phyloP scores from a whole-genome alignment of 2,329 filamentous ascomycete species.

The Scopulariopsis brevicaulis region DNA sequence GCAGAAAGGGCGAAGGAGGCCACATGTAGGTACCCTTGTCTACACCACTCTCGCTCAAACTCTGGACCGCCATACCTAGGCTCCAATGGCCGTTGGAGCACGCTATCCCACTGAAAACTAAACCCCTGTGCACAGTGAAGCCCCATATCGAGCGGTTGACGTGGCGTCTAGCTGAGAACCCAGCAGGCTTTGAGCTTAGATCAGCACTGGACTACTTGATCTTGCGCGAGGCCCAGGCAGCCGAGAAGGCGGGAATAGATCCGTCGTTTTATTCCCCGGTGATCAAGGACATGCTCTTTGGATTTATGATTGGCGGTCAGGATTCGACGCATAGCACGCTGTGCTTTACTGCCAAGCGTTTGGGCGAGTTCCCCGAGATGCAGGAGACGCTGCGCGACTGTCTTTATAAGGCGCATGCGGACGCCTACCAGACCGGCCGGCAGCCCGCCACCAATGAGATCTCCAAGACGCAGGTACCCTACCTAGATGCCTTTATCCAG shows the following conservation, averaged over 20 bases:
- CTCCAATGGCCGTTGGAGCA: background rate
- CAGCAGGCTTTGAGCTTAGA: background rate
- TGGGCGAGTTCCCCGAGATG: constrained; percentile 11
- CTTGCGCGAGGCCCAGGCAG: constrained; percentile 15
- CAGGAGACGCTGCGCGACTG: constrained; percentile 15
- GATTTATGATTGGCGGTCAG: constrained; percentile 14
- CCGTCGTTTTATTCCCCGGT: constrained; percentile 16
- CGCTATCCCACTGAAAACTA: background rate
- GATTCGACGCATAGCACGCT: constrained; percentile 12
- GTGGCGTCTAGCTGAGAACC: background rate
- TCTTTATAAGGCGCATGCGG: constrained; percentile 11
- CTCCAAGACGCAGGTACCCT: constrained; percentile 14
- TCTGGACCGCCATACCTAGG: too few species aligned
- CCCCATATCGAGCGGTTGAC: background rate
- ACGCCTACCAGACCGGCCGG: constrained; percentile 12
- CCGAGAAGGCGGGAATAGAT: constrained; percentile 16
- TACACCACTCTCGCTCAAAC: too few species aligned
- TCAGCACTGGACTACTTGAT: constrained; percentile 16
- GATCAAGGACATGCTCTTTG: constrained; percentile 17
- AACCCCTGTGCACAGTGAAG: background rate
- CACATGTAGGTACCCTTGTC: background rate
- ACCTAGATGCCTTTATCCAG: constrained; percentile 24
- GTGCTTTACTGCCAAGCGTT: constrained; percentile 15
- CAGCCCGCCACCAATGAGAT: constrained; percentile 19
- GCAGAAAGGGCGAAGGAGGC: background rate